Evolutionary conservation across 768 basidiomycete species (phyloP), one percentile per base, ranked within the genome.

Genomic region (Suillus sp.): DNA sequence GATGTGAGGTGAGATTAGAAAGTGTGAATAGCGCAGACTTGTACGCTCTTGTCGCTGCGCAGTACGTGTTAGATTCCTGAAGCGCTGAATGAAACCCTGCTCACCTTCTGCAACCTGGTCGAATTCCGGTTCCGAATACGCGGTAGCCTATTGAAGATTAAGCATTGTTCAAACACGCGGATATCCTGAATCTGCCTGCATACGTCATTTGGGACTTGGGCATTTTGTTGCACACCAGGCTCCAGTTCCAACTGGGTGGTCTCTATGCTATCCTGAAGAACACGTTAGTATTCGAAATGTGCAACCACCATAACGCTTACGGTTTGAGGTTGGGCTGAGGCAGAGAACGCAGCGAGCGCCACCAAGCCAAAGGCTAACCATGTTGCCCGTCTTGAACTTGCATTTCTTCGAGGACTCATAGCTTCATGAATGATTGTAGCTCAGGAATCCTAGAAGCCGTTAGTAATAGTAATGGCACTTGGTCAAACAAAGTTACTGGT

Each of bases 21-120:
- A 94, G 79, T 4, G 90, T 91, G 9, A 83, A 72, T 63, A 91
- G 73, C 13, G 92, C 92, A 73, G 91, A 86, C 71, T 83, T 89
- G 77, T 92, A 93, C 13, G 91, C 92, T 65, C 87, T 84, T 16
- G 84, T 74, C 63, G 91, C 92, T 92, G 65, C 35, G 50, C 10
- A 35, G 35, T 38, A 40, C 59, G 64, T 20, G 67, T 66, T 43
- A 27, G 27, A 59, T 58, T 22, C 57, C 13, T 37, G 34, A 38
- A 53, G 14, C 25, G 38, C 35, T 50, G 60, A 30, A 1, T 45
- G 62, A 58, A 32, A 47, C 9, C 3, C 16, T 55, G 57, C 68
- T 45, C 61, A 86, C 86, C 86, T 80, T 88, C 86, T 22, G 80
- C 78, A 57, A 75, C 78, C 64, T 81, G 81, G 62, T 84, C 82